These are phyloP conservation scores for Scheffersomyces parashehatae DNA, from an alignment of 1,139 yeast genomes.

Conservation along the genomic window DNA sequence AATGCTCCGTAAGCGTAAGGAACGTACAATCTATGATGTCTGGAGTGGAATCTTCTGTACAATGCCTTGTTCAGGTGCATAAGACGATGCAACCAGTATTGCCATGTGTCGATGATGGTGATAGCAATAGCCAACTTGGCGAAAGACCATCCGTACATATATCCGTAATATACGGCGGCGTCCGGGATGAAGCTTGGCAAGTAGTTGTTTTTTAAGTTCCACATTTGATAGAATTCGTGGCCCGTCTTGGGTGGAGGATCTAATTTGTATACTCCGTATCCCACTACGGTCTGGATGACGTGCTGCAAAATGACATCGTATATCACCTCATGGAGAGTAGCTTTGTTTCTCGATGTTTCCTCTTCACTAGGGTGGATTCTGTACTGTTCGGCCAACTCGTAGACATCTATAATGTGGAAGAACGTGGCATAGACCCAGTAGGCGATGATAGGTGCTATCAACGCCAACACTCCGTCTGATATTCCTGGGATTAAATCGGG, in stretches of 20 bases:
- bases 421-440: conserved; percentile 79
- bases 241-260: conserved; percentile 75
- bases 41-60: conserved; percentile 83
- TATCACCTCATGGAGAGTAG: conserved; percentile 65
- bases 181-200: conserved; percentile 45
- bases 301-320: conserved; percentile 86
- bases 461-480: conserved; percentile 73
- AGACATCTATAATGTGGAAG: conserved; percentile 74
- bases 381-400: conserved; percentile 74
- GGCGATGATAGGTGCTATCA: conserved; percentile 72
- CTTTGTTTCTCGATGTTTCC: conserved; percentile 73
- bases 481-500: conserved; percentile 53
- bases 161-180: conserved; percentile 44
- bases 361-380: conserved; percentile 93
- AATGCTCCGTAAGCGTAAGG: conserved; percentile 97
- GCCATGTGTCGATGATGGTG: conserved; percentile 89
- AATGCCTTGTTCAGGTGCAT: conserved; percentile 83
- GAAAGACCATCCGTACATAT: conserved; percentile 62
- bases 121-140: conserved; percentile 63
- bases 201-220: conserved; percentile 55
- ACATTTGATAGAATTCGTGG: conserved; percentile 64
- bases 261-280: conserved; percentile 50
- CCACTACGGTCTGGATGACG: conserved; percentile 73
- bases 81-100: conserved; percentile 79
- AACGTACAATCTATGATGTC: conserved; percentile 90